Evolutionary conservation across 768 basidiomycete genomes (phyloP).

Genomic region (Dendrothele bispora): DNA sequence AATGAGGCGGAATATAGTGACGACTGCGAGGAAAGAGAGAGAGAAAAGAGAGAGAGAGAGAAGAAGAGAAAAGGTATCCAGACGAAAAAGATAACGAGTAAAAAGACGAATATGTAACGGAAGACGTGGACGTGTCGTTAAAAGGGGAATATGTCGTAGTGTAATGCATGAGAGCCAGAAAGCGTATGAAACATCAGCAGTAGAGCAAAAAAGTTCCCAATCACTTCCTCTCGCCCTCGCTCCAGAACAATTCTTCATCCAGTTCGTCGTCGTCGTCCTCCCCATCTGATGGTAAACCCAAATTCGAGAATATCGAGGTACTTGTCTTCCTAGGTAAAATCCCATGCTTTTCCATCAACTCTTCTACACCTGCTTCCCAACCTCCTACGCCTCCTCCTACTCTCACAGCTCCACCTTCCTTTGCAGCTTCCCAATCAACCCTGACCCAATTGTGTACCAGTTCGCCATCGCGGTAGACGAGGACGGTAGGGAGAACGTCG

Average conservation of each 20-base stretch:
- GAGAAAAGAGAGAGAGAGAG: too few species aligned
- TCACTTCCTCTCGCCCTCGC: constrained; percentile 58
- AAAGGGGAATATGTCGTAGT: too few species aligned
- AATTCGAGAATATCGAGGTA: constrained; percentile 11
- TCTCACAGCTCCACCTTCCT: constrained; percentile 70
- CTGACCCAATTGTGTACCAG: constrained; percentile 89
- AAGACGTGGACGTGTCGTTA: too few species aligned
- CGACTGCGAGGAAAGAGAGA: too few species aligned
- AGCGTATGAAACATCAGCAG: too few species aligned
- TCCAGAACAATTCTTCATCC: constrained; percentile 55
- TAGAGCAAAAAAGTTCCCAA: too few species aligned
- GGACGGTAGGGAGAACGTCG: constrained; percentile 77
- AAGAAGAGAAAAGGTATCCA: too few species aligned
- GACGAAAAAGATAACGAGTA: too few species aligned
- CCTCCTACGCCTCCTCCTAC: constrained; percentile 60
- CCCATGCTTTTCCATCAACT: constrained; percentile 64
- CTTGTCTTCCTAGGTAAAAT: constrained; percentile 9
- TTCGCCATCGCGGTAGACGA: constrained; percentile 77
- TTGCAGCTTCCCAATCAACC: constrained; percentile 82
- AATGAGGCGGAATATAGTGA: too few species aligned
- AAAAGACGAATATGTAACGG: too few species aligned
- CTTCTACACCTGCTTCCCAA: constrained; percentile 60
- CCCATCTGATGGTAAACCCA: constrained; percentile 43
- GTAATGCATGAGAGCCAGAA: too few species aligned
- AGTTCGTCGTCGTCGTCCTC: constrained; percentile 45